Evolutionary conservation across 345 rosid species (phyloP).

Genomic region (Cardiospermum halicacabum): DNA sequence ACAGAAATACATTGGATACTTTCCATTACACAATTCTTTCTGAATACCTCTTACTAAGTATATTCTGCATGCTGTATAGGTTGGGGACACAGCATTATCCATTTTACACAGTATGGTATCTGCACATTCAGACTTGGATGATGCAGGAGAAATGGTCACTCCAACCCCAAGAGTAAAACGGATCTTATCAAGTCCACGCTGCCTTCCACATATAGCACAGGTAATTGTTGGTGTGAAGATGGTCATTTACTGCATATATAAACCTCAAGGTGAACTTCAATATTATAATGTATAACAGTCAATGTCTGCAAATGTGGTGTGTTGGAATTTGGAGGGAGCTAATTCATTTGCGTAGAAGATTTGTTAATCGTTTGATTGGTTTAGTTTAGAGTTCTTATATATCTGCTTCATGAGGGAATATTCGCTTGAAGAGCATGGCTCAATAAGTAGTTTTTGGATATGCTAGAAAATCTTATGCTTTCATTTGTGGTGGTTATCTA

Average conservation of each 20-base stretch:
- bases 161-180: slow-evolving; percentile 98
- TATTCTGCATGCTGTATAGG: slow-evolving; percentile 37
- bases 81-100: slow-evolving; percentile 91
- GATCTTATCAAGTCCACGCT: slow-evolving; percentile 91
- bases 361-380: slow-evolving; percentile 9
- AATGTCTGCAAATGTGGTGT: background rate
- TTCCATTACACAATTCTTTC: background rate
- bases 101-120: slow-evolving; percentile 97
- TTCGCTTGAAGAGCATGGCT: background rate
- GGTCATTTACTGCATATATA: slow-evolving; percentile 1
- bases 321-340: background rate
- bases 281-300: background rate
- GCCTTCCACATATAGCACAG: slow-evolving; percentile 99
- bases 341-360: background rate
- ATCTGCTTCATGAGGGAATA: background rate
- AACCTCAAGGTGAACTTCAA: background rate
- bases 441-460: background rate
- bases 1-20: background rate
- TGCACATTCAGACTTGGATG: slow-evolving; percentile 98
- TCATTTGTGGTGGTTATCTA: background rate
- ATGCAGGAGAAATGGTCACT: slow-evolving; percentile 99
- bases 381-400: background rate
- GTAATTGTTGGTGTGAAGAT: slow-evolving; percentile 27
- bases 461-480: background rate
- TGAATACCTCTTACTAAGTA: slow-evolving; percentile 13